phyloP scores from a whole-genome alignment of 2,329 filamentous ascomycete species.

The Verticillium nonalfalfae region DNA sequence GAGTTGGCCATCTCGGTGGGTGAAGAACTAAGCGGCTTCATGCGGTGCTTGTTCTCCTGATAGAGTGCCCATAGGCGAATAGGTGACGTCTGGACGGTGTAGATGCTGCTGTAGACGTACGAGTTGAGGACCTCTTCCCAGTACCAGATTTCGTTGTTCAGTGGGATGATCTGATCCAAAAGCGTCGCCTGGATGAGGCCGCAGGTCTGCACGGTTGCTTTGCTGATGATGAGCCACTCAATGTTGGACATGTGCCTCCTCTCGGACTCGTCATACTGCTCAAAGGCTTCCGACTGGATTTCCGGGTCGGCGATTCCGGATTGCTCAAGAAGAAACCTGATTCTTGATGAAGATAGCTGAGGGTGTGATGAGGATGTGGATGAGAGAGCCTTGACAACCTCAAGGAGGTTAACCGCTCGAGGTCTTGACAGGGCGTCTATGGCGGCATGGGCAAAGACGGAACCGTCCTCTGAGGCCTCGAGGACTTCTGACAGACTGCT shows the following conservation, averaged over 20 bases:
- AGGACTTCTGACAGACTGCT: not conserved
- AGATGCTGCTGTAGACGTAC: constrained; percentile 71
- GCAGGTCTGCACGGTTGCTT: constrained; percentile 87
- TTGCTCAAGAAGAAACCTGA: constrained; percentile 57
- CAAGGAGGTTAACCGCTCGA: constrained; percentile 56
- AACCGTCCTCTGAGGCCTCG: constrained; percentile 25
- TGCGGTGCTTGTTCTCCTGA: constrained; percentile 54
- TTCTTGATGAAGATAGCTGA: constrained; percentile 52
- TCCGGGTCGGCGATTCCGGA: constrained; percentile 42
- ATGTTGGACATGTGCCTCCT: constrained; percentile 66
- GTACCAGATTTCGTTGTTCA: constrained; percentile 88
- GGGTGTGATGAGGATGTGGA: constrained; percentile 59
- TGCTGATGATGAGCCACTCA: constrained; percentile 86
- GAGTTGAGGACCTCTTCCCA: constrained; percentile 87
- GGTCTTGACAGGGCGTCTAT: constrained; percentile 41
- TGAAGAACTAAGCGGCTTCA: constrained; percentile 16
- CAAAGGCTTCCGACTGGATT: constrained; percentile 16
- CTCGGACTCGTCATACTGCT: constrained; percentile 16
- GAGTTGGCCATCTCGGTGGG: constrained; percentile 26
- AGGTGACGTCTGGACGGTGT: constrained; percentile 82
- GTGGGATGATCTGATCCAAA: constrained; percentile 72
- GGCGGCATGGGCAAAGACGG: constrained; percentile 17
- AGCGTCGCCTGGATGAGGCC: constrained; percentile 72
- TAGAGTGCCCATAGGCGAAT: constrained; percentile 66
- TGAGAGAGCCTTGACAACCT: constrained; percentile 64